Evolutionary conservation across 805 yeast species (phyloP).

Genomic region (Wickerhamiella azyma): DNA sequence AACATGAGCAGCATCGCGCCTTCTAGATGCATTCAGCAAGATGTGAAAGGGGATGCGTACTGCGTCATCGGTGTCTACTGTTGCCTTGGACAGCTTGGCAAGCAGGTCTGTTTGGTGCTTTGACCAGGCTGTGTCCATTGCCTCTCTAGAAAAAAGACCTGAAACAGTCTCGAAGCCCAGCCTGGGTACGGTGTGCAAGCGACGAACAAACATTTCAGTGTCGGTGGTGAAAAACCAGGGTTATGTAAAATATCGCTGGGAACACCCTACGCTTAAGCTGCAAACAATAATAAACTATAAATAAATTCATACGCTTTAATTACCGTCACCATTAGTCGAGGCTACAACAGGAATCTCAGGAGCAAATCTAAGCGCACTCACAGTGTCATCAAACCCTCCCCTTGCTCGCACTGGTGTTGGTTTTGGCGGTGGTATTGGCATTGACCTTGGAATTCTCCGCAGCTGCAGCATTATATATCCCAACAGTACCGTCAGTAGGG

Average conservation of each 20-base stretch:
- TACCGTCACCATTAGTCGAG: not conserved
- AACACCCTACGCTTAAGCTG: not conserved
- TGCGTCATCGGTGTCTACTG: constrained; percentile 71
- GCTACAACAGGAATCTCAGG: not conserved
- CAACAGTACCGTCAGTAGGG: too few relatives aligned
- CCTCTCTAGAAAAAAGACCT: constrained; percentile 51
- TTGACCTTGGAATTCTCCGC: not conserved
- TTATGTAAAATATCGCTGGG: not conserved
- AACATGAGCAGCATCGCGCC: constrained; percentile 49
- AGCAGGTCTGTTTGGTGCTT: constrained; percentile 53
- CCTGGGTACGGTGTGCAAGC: constrained; percentile 8
- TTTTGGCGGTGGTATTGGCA: not conserved
- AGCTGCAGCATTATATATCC: too few relatives aligned
- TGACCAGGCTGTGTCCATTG: constrained; percentile 64
- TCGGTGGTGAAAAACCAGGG: not conserved
- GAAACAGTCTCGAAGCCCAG: constrained; percentile 34
- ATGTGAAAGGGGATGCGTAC: constrained; percentile 63
- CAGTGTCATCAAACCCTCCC: not conserved
- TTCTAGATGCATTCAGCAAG: constrained; percentile 44
- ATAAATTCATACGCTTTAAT: too few relatives aligned
- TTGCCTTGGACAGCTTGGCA: constrained; percentile 44
- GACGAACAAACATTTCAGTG: not conserved
- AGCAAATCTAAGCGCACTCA: not conserved
- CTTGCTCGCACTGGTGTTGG: too few relatives aligned
- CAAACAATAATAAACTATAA: too few relatives aligned